phyloP scores from a whole-genome alignment of 2,329 filamentous ascomycete genomes.

The Claviceps sorghi region DNA sequence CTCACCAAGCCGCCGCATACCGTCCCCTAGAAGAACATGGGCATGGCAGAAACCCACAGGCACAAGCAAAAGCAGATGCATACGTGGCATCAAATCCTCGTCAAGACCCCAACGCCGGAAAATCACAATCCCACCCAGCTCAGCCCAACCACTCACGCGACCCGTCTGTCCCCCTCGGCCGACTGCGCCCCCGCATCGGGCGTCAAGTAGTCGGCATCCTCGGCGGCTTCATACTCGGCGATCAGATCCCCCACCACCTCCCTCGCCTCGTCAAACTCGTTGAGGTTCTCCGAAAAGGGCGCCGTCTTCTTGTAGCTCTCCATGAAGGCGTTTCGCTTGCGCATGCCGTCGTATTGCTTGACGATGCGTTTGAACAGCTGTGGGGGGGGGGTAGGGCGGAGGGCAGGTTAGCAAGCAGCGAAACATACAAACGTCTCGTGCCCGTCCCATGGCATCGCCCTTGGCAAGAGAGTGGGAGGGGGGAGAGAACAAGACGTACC shows the following conservation, averaged over 20 bases:
- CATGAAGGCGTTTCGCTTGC: slow-evolving; percentile 93
- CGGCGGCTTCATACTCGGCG: slow-evolving; percentile 88
- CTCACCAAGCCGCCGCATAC: no score
- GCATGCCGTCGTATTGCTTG: slow-evolving; percentile 79
- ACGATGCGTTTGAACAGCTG: slow-evolving; percentile 87
- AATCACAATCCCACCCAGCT: background rate
- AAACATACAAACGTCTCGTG: background rate
- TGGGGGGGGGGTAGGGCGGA: background rate
- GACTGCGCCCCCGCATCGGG: slow-evolving; percentile 46
- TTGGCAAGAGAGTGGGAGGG: no score
- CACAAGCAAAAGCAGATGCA: no score
- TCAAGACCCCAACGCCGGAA: no score
- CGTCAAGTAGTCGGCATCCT: slow-evolving; percentile 78
- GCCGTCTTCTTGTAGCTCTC: slow-evolving; percentile 94
- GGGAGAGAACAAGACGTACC: slow-evolving; percentile 25
- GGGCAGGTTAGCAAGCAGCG: background rate
- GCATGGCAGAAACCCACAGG: no score
- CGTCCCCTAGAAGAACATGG: no score
- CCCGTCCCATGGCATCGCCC: background rate
- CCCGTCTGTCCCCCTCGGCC: slow-evolving; percentile 37
- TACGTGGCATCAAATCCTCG: no score
- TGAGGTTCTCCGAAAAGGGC: slow-evolving; percentile 78
- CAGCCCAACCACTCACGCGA: slow-evolving; percentile 12
- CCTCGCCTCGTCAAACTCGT: slow-evolving; percentile 89
- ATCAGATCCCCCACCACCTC: slow-evolving; percentile 87